These are phyloP conservation scores for Solanum chiquidenum DNA, from an alignment of 257 asterid genomes.

Conservation along the genomic window DNA sequence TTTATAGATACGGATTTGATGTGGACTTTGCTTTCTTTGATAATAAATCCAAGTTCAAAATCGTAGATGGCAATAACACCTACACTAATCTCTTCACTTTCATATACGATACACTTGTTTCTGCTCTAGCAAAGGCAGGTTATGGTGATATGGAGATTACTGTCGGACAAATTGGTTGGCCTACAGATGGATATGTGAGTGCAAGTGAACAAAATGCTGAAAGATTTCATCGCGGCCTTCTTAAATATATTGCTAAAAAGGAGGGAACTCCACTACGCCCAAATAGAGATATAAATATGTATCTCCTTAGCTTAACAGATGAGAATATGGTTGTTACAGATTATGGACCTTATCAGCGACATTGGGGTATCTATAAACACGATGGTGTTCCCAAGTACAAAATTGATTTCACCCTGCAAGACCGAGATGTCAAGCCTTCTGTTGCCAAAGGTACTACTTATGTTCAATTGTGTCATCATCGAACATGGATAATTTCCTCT, in stretches of 20 bases:
- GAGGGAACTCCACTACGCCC: constrained; percentile 44
- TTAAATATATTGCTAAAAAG: constrained; percentile 6
- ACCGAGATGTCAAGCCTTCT: constrained; percentile 19
- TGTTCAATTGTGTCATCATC: neutral
- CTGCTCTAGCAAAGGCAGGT: constrained; percentile 18
- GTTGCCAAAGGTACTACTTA: constrained; percentile 8
- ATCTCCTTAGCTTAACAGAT: constrained; percentile 15
- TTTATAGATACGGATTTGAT: neutral
- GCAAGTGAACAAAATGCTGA: constrained; percentile 18
- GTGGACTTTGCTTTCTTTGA: constrained; percentile 20
- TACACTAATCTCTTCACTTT: constrained; percentile 24
- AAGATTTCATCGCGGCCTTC: constrained; percentile 14
- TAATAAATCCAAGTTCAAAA: neutral
- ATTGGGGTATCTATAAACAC: constrained; percentile 34
- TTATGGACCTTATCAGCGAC: constrained; percentile 4
- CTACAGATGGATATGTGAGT: constrained; percentile 27
- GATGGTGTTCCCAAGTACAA: constrained; percentile 42
- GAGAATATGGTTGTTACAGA: neutral
- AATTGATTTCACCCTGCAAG: constrained; percentile 35
- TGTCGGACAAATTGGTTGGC: constrained; percentile 34
- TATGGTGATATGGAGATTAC: neutral
- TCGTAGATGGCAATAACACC: constrained; percentile 7
- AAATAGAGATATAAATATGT: constrained; percentile 7
- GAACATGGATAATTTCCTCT: neutral
- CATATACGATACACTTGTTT: constrained; percentile 15